These are phyloP conservation scores for Pyrenophora tritici-repentis DNA, from an alignment of 2,329 filamentous ascomycete species.

Conservation along the genomic window DNA sequence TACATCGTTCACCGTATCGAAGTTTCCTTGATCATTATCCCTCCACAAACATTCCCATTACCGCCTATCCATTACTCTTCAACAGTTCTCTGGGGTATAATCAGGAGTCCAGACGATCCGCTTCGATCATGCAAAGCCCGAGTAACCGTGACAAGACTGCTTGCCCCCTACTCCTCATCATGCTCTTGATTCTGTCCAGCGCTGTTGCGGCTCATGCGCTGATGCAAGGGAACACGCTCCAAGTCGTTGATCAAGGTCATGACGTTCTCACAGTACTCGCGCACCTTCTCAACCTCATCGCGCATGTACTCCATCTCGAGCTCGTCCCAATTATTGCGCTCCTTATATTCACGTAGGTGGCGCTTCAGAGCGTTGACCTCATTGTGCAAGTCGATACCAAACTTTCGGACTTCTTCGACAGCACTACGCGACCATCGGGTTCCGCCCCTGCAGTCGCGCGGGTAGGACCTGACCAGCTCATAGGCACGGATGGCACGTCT, in stretches of 20 bases:
- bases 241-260: neutral
- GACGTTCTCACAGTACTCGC: neutral
- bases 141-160: neutral
- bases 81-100: neutral
- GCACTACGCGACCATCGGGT: constrained; percentile 22
- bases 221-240: neutral
- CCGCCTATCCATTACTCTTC: too few relatives aligned
- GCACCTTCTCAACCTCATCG: neutral
- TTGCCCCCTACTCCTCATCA: neutral
- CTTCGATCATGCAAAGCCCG: too few relatives aligned
- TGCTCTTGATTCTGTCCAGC: neutral
- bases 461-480: constrained; percentile 25
- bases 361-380: constrained; percentile 11
- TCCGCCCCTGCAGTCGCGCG: constrained; percentile 19
- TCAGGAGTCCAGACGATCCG: neutral
- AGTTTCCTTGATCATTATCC: neutral
- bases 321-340: neutral
- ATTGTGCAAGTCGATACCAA: constrained; percentile 17
- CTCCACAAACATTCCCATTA: neutral
- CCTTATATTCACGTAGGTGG: neutral
- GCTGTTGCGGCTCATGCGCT: neutral
- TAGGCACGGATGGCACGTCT: constrained; percentile 24
- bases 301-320: neutral
- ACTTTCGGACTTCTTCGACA: constrained; percentile 12
- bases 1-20: too few relatives aligned